These are phyloP conservation scores for Venturia nashicola DNA, from an alignment of 2,329 filamentous ascomycete genomes.

Conservation along the genomic window DNA sequence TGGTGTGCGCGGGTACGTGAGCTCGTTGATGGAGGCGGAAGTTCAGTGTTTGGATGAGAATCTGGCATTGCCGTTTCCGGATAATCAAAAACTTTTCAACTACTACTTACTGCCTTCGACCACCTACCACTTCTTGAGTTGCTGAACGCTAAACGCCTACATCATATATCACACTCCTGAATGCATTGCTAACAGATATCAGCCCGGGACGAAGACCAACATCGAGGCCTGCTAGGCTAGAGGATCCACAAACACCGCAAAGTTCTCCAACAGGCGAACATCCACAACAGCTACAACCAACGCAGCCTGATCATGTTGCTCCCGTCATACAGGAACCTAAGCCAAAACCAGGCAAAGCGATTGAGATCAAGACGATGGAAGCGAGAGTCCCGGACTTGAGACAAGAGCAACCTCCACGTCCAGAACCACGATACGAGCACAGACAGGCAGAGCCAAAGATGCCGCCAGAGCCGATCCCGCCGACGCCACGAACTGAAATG, in stretches of 20 bases:
- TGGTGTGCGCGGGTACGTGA: constrained; percentile 9
- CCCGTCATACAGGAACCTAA: constrained; percentile 7
- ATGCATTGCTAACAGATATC: neutral
- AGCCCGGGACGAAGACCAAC: constrained; percentile 7
- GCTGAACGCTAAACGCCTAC: neutral
- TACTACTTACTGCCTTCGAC: neutral
- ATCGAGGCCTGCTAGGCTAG: neutral
- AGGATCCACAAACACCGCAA: constrained; percentile 3
- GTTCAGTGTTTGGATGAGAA: constrained; percentile 3
- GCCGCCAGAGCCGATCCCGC: constrained; percentile 2
- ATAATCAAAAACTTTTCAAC: constrained; percentile 7
- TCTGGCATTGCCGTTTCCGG: constrained; percentile 6
- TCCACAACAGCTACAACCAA: neutral
- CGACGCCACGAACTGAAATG: neutral
- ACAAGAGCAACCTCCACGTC: neutral
- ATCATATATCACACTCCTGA: neutral
- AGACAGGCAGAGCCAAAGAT: neutral
- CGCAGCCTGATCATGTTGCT: neutral
- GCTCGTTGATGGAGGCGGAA: neutral
- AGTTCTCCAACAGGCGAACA: neutral
- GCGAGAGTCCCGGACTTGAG: neutral
- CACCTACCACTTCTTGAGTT: constrained; percentile 7
- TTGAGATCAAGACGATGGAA: constrained; percentile 7
- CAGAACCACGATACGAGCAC: neutral
- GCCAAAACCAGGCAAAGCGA: neutral